These are phyloP conservation scores for Corchorus capsularis DNA, from an alignment of 345 rosid species.

Conservation along the genomic window DNA sequence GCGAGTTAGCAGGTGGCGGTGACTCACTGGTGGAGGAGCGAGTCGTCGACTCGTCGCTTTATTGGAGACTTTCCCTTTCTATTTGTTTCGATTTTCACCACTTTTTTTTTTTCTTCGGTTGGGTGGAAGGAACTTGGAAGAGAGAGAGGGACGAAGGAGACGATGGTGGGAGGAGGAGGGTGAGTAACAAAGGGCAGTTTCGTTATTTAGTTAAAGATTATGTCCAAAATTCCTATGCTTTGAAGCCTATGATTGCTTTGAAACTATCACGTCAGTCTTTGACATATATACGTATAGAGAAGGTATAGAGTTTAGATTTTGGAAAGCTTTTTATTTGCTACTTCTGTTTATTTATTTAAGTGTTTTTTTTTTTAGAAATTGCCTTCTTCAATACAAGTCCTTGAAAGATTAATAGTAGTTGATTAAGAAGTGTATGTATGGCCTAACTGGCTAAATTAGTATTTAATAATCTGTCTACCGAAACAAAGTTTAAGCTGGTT, in stretches of 20 bases:
- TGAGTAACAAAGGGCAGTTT: neutral
- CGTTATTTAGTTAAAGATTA: neutral
- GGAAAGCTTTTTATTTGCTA: too few species aligned
- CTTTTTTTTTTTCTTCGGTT: neutral
- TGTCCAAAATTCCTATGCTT: neutral
- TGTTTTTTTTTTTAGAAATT: too few species aligned
- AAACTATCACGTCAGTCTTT: neutral
- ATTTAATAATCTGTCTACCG: too few species aligned
- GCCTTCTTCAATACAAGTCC: too few species aligned
- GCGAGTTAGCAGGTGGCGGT: neutral
- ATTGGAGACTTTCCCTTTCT: neutral
- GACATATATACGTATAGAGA: neutral
- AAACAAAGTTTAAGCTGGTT: too few species aligned
- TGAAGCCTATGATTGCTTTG: neutral
- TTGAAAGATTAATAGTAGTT: too few species aligned
- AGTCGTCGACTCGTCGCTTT: neutral
- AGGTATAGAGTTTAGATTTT: too few species aligned
- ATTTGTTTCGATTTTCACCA: neutral
- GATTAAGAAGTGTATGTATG: too few species aligned
- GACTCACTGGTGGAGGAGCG: neutral
- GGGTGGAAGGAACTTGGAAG: neutral
- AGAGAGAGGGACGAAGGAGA: neutral
- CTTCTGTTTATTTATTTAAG: too few species aligned
- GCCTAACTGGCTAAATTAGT: too few species aligned
- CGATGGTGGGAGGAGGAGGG: neutral